Conservation (phyloP, 2,329 filamentous ascomycete species). For the Thelonectria olida region DNA sequence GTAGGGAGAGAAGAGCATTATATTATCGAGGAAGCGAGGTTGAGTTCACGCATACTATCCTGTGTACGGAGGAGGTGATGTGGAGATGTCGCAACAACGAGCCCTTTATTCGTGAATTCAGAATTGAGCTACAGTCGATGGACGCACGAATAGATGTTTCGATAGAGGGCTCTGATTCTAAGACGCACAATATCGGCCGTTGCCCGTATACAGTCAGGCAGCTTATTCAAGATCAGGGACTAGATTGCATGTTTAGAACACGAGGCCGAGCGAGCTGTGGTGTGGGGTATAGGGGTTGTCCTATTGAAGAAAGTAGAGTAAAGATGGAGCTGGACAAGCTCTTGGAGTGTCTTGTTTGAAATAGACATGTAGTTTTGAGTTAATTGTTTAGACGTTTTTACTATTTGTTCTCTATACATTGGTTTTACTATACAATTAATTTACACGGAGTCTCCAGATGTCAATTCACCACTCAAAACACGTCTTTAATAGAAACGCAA, state of each 20-base stretch:
- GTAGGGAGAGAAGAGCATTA: background rate
- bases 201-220: background rate
- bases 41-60: background rate
- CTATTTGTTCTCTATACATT: background rate
- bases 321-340: background rate
- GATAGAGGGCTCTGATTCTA: background rate
- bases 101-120: background rate
- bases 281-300: background rate
- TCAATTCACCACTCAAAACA: no score
- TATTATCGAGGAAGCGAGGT: background rate
- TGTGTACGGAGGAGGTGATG: background rate
- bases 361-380: background rate
- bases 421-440: no score
- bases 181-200: background rate
- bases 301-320: background rate
- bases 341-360: background rate
- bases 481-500: background rate
- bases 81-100: background rate
- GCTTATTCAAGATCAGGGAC: background rate
- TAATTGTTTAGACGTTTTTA: background rate
- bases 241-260: background rate
- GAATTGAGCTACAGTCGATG: background rate
- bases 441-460: background rate
- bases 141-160: background rate
- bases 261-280: background rate